Base-by-base conservation (phyloP, 1,139 yeast genomes). In the Candida gigantensis region DNA sequence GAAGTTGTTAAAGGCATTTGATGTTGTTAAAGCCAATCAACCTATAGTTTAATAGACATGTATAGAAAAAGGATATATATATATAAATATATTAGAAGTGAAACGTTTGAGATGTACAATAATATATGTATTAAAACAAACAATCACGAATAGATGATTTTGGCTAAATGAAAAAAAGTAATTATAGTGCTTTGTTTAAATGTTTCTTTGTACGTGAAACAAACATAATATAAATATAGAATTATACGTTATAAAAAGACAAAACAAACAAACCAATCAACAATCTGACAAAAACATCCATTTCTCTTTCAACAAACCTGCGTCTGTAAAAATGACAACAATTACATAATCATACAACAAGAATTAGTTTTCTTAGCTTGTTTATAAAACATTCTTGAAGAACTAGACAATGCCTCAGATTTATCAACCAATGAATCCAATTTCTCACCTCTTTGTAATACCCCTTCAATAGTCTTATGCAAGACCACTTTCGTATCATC, bases 331-430 rank as follows among this genome's bases (percentile, higher is more conserved):
- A 8, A 8, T 10, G 5, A 23, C 11, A 20, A 16, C 15, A 13
- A 8, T 64, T 64, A 88, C 74, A 84, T 77, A 49, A 90, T 75
- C 15, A 84, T 74, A 70, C 98, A 94, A 68, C 98, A 92, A 17
- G 96, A 87, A 67, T 92, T 92, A 31, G 97, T 89, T 77, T 88
- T 89, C 72, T 90, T 89, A 25, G 98, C 98, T 64, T 92, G 97
- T 60, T 88, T 89, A 71, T 92, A 92, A 60, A 94, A 92, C 86
- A 89, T 86, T 58, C 94, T 79, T 24, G 96, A 86, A 36, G 94
- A 80, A 21, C 88, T 77, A 27, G 95, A 84, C 53, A 92, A 74
- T 2, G 96, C 95, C 59, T 90, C 97, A 19, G 95, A 84, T 68
- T 92, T 92, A 59, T 90, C 97, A 28, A 92, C 98, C 55, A 92